Evolutionary conservation across 2,329 filamentous ascomycete species (phyloP).

Genomic region (Ophiostoma quercus): DNA sequence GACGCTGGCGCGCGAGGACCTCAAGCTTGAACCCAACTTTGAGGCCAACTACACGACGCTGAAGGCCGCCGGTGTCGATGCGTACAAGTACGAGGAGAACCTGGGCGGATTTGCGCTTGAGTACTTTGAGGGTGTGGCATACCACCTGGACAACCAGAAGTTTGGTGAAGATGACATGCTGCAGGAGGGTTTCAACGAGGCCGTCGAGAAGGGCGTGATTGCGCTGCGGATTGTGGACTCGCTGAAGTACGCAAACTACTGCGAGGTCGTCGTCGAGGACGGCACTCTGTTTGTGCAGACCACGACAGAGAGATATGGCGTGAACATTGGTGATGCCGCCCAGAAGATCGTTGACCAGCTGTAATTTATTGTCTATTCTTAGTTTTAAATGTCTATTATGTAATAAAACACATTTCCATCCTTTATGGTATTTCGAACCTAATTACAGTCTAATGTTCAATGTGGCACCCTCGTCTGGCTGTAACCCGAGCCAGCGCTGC

Average conservation of each 20-base stretch:
- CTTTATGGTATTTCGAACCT: too few species aligned
- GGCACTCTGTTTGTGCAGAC: slow-evolving; percentile 45
- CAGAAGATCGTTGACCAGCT: slow-evolving; percentile 37
- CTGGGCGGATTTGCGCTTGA: slow-evolving; percentile 39
- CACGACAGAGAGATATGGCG: slow-evolving; percentile 33
- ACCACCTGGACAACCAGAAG: slow-evolving; percentile 27
- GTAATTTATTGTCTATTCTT: slow-evolving; percentile 24
- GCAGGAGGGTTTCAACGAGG: slow-evolving; percentile 46
- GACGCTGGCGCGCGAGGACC: slow-evolving; percentile 36
- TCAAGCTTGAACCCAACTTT: slow-evolving; percentile 46
- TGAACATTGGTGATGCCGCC: slow-evolving; percentile 36
- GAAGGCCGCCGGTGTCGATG: slow-evolving; percentile 33
- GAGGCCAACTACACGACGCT: slow-evolving; percentile 42
- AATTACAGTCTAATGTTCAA: neutral
- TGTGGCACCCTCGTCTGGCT: neutral
- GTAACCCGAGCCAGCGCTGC: neutral
- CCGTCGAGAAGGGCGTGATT: slow-evolving; percentile 40
- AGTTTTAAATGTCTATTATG: neutral
- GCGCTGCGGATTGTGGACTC: slow-evolving; percentile 45
- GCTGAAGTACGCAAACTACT: slow-evolving; percentile 39
- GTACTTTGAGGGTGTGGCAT: slow-evolving; percentile 42
- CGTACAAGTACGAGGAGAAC: slow-evolving; percentile 42
- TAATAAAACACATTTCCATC: neutral
- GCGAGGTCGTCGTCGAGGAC: slow-evolving; percentile 45
- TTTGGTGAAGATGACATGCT: slow-evolving; percentile 41